Evolutionary conservation across 306 rosid genomes (phyloP), one percentile per base, ranked within the genome.

Genomic region (Inga laurina): DNA sequence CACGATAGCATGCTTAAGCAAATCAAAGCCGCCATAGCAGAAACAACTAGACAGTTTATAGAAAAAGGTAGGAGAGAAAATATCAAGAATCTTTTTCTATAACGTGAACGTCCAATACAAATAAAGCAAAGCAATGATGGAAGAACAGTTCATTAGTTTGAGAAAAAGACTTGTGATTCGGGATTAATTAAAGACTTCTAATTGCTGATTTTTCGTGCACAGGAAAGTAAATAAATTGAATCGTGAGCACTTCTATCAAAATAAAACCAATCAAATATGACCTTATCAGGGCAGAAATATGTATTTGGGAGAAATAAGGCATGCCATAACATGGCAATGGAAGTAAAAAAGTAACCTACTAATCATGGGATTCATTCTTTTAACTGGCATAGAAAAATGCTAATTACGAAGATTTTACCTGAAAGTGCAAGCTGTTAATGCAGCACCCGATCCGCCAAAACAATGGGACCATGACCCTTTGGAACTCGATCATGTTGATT

Each of bases 391-490:
- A 74, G 44, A 30, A 75, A 12, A 37, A 56, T 32, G 70, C 49
- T 14, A 7, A 44, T 54, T 14, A n/a, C 7, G 34, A 76, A 16
- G 37, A 57, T 75, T 48, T 37, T 90, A 95, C 98, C 98, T 95
- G 98, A 80, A 93, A 95, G 81, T 95, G 98, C 72, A 78, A 85
- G 82, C 95, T 93, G 83, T 90, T 93, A 64, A 94, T 91, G 89
- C 97, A 93, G 87, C 88, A 86, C 57, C 94, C 93, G 19, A 94
- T 82, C 78, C 93, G 91, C 91, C 85, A 87, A 89, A 90, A 94
- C 89, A 94, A 84, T 0, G 93, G 97, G 61, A 92, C 92, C 97
- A 90, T 88, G 86, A 93, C 83, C 88, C 91, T 94, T 39, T 94
- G 97, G 84, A 94, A 94, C 80, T 94, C 98, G 46, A 89, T 82